Percentiles rank a stretch among this genome's conserved stretches.
phyloP scores from a whole-genome alignment of 202 grass and related monocot species.

The Eragrostis tef region DNA sequence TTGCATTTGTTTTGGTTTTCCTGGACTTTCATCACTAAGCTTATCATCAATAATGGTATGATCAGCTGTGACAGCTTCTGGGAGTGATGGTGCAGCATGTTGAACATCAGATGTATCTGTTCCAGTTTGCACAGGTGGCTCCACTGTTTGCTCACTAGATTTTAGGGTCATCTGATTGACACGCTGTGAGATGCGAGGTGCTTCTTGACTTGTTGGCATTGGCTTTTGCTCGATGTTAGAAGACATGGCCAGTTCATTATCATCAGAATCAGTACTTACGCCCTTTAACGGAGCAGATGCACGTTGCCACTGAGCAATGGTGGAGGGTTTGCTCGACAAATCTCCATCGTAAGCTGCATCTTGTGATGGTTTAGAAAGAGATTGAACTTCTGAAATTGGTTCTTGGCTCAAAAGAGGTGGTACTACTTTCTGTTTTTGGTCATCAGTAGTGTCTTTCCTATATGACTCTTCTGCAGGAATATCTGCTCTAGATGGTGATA shows the following conservation, averaged over 20 bases:
- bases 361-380: conserved; percentile 18
- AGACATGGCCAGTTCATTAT: conserved; percentile 17
- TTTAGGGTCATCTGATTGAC: conserved; percentile 12
- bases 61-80: conserved; percentile 18
- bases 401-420: conserved; percentile 10
- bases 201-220: conserved; percentile 20
- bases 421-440: conserved; percentile 19
- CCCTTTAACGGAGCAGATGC: conserved; percentile 34
- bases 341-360: conserved; percentile 35
- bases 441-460: conserved; percentile 28
- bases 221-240: conserved; percentile 24
- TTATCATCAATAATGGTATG: not conserved
- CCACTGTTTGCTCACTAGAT: conserved; percentile 32
- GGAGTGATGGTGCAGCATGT: conserved; percentile 3
- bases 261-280: conserved; percentile 8
- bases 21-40: not conserved
- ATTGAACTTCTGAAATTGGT: conserved; percentile 37
- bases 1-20: conserved; percentile 39
- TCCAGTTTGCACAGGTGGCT: conserved; percentile 31
- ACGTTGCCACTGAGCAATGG: conserved; percentile 28
- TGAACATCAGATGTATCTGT: conserved; percentile 25
- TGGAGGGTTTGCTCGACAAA: conserved; percentile 12
- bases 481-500: not conserved
- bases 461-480: conserved; percentile 10
- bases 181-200: not conserved